These are phyloP conservation scores for Pythium rhizo-oryzae DNA, from an alignment of 352 stramenopile species.

Conservation along the genomic window DNA sequence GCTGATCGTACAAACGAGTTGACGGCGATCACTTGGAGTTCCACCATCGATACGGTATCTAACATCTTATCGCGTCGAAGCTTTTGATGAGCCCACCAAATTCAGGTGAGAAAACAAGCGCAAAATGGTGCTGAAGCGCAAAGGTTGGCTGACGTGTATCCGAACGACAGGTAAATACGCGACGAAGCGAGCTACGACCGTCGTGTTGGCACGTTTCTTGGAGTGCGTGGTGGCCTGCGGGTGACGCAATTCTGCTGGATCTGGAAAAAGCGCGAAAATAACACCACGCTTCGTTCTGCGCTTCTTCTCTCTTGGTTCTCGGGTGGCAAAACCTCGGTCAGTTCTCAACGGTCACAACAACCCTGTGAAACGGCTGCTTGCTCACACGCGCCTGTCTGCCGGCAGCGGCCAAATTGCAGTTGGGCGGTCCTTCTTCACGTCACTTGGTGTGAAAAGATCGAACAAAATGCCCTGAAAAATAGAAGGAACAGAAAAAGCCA, in stretches of 20 bases:
- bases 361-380: not conserved
- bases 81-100: too few species aligned
- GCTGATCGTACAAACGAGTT: too few species aligned
- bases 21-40: too few species aligned
- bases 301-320: constrained; percentile 1
- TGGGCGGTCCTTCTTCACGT: not conserved
- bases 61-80: too few species aligned
- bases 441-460: not conserved
- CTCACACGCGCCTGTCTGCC: not conserved
- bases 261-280: not conserved
- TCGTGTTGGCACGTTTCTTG: not conserved
- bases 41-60: too few species aligned
- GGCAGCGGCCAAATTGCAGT: not conserved
- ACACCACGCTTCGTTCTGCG: not conserved
- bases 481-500: not conserved
- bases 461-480: not conserved
- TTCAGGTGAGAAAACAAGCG: too few species aligned
- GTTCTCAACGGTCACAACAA: not conserved
- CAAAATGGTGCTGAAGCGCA: too few species aligned
- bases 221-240: not conserved
- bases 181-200: not conserved
- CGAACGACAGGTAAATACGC: too few species aligned
- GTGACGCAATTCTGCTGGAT: not conserved
- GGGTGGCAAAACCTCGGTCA: not conserved
- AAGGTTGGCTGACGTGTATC: too few species aligned